Base-by-base conservation (phyloP, 2,329 filamentous ascomycete genomes). In the Fusarium coicis region DNA sequence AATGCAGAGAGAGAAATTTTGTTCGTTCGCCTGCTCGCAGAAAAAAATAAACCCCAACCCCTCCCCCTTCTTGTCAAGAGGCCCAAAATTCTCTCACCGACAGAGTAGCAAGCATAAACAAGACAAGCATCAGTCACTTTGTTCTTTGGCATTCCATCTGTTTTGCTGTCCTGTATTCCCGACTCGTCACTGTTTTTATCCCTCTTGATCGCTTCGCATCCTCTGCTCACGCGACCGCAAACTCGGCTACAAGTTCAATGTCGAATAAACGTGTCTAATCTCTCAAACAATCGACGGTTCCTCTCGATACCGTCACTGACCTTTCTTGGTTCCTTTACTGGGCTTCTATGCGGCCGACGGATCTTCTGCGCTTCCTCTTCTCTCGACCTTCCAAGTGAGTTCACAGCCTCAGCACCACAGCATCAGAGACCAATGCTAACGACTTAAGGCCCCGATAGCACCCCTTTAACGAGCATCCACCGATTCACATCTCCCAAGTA, bases 311-410 rank as follows among this genome's bases (percentile, higher is more conserved):
- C 74, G 74, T 74, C 72, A 68, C 68, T 65, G 66, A 69, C 52
- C 68, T 57, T 58, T 71, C 53, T 68, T 68, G 62, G 70, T 74
- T 72, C 75, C 67, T 64, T 68, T 70, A 73, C 70, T 78, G 79
- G 81, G 86, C 84, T 90, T 93, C 91, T 92, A 97, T 97, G 95
- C 95, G 91, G 93, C 92, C 89, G 84, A 93, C 92, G 86, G 93
- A 97, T 85, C 91, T 97, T 81, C 90, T 97, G 82, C 93, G 94
- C 86, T 96, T 97, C 87, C 91, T 97, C 79, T 97, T 94, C 82
- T 96, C 81, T 44, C 81, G 96, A 88, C 94, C 94, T 82, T 93
- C 94, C 84, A 97, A 97, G 95, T 97, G 86, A 82, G 93, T 12
- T 12, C 30, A 30, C 30, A 32, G 30, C 30, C 14, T 32, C 4